These are phyloP conservation scores for Coccomyxa subellipsoidea DNA, from an alignment of 163 green algal species.

Conservation along the genomic window DNA sequence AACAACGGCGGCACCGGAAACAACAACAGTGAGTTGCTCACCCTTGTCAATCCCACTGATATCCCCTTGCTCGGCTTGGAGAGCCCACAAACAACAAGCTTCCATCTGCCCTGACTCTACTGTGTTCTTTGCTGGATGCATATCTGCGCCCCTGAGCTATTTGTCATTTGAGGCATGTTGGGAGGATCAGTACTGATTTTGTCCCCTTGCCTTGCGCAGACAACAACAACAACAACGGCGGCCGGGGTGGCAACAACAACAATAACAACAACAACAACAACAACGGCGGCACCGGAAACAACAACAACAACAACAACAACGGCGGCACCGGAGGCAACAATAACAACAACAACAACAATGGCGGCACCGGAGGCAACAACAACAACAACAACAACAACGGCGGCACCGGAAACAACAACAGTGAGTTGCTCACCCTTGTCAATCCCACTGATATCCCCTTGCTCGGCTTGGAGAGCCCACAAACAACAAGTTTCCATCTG, in stretches of 20 bases:
- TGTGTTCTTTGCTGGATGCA: neutral
- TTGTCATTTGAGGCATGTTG: too few species aligned
- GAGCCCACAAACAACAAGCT: neutral
- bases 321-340: neutral
- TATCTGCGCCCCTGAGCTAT: neutral
- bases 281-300: neutral
- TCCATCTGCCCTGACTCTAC: neutral
- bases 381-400: neutral
- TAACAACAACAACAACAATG: neutral
- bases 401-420: neutral
- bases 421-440: neutral
- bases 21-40: neutral
- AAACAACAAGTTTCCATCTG: neutral
- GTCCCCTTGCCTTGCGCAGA: neutral
- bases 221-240: conserved; percentile 4
- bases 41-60: neutral
- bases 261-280: conserved; percentile 5
- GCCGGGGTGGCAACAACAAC: neutral
- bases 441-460: neutral
- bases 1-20: neutral
- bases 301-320: neutral
- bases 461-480: neutral
- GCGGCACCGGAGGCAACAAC: neutral
- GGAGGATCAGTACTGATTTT: neutral
- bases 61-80: neutral